phyloP scores from a whole-genome alignment of 108 stramenopile species.

The Stephanodiscus minutulus region DNA sequence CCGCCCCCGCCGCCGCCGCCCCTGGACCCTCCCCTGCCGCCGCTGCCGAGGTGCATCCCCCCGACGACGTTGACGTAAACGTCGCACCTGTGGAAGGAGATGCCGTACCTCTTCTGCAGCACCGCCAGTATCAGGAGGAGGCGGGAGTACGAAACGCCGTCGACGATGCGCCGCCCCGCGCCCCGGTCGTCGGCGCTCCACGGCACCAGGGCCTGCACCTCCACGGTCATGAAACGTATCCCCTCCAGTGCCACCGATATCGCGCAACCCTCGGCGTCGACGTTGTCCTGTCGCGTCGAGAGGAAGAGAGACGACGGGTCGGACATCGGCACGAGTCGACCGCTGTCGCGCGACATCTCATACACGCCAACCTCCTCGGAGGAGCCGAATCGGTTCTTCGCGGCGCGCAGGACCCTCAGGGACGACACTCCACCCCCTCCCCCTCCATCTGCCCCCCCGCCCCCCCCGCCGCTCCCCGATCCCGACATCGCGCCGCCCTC shows the following conservation, averaged over 20 bases:
- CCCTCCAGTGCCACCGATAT: slow-evolving; percentile 90
- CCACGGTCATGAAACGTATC: slow-evolving; percentile 84
- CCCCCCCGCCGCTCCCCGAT: slow-evolving; percentile 34
- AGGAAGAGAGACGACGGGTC: slow-evolving; percentile 87
- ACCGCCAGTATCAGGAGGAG: slow-evolving; percentile 88
- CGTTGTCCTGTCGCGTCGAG: slow-evolving; percentile 50
- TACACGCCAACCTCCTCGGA: slow-evolving; percentile 90
- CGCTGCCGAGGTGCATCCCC: slow-evolving; percentile 62
- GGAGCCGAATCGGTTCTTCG: slow-evolving; percentile 92
- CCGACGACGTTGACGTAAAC: slow-evolving; percentile 94
- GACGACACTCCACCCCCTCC: slow-evolving; percentile 48
- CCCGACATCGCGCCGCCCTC: slow-evolving; percentile 65
- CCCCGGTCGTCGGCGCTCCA: slow-evolving; percentile 45
- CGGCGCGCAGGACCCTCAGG: slow-evolving; percentile 74
- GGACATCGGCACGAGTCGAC: slow-evolving; percentile 75
- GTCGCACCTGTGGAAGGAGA: slow-evolving; percentile 65
- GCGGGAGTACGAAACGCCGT: slow-evolving; percentile 79
- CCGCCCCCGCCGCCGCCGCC: slow-evolving; percentile 54
- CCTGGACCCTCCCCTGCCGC: slow-evolving; percentile 43
- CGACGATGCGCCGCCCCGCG: slow-evolving; percentile 64
- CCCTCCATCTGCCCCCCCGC: slow-evolving; percentile 20
- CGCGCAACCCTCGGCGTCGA: slow-evolving; percentile 86
- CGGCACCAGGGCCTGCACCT: slow-evolving; percentile 61
- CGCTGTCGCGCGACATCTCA: slow-evolving; percentile 68
- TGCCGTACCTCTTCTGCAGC: slow-evolving; percentile 87